These are phyloP conservation scores for Psilocybe azurescens DNA, from an alignment of 768 basidiomycete species.

Conservation along the genomic window DNA sequence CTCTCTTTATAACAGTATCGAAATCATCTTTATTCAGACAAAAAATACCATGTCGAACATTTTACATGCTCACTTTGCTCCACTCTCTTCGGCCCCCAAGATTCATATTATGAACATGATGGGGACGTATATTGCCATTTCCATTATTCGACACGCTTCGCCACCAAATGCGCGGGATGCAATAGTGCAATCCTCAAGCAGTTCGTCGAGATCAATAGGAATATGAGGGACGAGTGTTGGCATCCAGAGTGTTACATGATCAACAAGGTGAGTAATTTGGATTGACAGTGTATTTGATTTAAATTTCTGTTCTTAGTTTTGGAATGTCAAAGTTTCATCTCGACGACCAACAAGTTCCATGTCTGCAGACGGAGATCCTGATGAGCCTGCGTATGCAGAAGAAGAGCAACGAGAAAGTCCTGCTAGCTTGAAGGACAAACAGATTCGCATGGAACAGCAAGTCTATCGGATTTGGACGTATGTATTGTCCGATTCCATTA, in stretches of 20 bases:
- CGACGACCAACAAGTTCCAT: constrained; percentile 70
- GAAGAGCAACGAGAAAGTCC: constrained; percentile 86
- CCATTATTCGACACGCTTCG: constrained; percentile 98
- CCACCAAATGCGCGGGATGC: constrained; percentile 98
- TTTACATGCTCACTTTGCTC: constrained; percentile 98
- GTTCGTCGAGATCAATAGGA: constrained; percentile 99
- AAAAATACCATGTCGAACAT: constrained; percentile 99
- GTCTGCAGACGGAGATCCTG: constrained; percentile 54
- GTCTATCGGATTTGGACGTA: constrained; percentile 99
- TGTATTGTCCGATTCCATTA: constrained; percentile 36
- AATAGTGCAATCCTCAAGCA: constrained; percentile 98
- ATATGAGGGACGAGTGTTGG: constrained; percentile 99
- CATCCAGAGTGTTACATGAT: constrained; percentile 99
- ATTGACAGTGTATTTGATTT: not conserved
- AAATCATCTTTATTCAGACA: constrained; percentile 59
- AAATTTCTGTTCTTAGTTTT: constrained; percentile 65
- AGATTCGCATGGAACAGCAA: constrained; percentile 93
- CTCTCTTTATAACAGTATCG: constrained; percentile 3
- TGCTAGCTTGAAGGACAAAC: constrained; percentile 83
- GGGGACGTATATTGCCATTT: constrained; percentile 99
- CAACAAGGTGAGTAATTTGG: constrained; percentile 76
- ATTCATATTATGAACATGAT: constrained; percentile 99
- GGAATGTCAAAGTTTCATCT: constrained; percentile 95
- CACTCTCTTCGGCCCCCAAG: constrained; percentile 95
- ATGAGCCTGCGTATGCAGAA: constrained; percentile 64